Percentiles rank a stretch among this genome's conserved stretches.
Conservation (phyloP, 1,284 basidiomycete genomes). For the Malassezia slooffiae region DNA sequence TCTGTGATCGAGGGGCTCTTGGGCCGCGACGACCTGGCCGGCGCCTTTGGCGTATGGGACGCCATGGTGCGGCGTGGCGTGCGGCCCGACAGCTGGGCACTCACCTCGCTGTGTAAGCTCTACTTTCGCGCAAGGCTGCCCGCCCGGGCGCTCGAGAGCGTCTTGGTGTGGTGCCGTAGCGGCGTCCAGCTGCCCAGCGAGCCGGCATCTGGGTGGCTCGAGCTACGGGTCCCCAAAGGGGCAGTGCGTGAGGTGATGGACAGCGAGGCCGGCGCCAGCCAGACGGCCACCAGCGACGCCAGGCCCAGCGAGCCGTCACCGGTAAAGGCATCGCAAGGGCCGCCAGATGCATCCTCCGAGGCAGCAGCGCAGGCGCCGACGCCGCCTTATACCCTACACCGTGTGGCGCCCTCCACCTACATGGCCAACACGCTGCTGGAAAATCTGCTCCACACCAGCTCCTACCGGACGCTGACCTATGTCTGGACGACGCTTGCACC, state of each 20-base stretch:
- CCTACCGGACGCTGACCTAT: conserved; percentile 8
- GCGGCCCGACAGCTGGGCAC: conserved; percentile 9
- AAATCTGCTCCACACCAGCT: conserved; percentile 2
- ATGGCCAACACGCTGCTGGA: conserved; percentile 12
- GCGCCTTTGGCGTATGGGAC: conserved; percentile 10
- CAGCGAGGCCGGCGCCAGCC: too few relatives aligned
- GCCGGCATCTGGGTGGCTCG: too few relatives aligned
- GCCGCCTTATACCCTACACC: too few relatives aligned
- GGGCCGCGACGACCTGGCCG: conserved; percentile 3
- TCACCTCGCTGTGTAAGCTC: conserved; percentile 9
- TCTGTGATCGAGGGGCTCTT: conserved; percentile 10
- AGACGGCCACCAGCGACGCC: too few relatives aligned
- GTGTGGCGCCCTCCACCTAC: conserved; percentile 6
- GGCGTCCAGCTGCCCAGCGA: conserved; percentile 4
- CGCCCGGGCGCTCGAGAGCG: conserved; percentile 4
- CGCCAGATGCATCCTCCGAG: too few relatives aligned
- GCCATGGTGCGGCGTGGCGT: conserved; percentile 10
- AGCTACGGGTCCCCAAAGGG: too few relatives aligned
- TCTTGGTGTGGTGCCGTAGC: conserved; percentile 9
- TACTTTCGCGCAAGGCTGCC: conserved; percentile 5
- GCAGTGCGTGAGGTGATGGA: too few relatives aligned
- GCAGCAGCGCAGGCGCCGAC: too few relatives aligned
- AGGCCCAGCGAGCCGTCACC: too few relatives aligned
- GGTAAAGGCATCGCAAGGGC: too few relatives aligned
- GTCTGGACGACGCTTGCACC: conserved; percentile 8